phyloP scores from a whole-genome alignment of 1,284 basidiomycete genomes.

The Cutaneotrichosporon cutaneum region DNA sequence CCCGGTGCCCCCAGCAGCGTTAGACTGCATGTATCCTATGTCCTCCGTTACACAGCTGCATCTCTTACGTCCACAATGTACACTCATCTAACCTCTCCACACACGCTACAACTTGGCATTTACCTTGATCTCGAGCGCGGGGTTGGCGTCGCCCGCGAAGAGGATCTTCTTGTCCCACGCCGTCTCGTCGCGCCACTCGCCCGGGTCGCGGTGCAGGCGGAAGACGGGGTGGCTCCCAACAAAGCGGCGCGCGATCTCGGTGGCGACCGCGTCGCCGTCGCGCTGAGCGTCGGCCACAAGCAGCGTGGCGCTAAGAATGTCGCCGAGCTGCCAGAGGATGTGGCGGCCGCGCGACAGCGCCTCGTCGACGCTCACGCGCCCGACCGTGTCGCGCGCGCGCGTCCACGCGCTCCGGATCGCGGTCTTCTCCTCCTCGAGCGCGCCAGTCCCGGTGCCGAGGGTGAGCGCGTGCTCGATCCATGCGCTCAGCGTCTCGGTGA shows the following conservation, averaged over 20 bases:
- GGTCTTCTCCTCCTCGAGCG: conserved; percentile 5
- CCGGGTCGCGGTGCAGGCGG: conserved; percentile 4
- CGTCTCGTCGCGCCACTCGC: conserved; percentile 15
- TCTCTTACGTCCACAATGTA: too few species aligned
- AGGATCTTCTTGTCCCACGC: conserved; percentile 21
- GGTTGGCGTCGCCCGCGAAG: conserved; percentile 19
- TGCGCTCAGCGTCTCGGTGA: conserved; percentile 3
- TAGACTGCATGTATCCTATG: neutral
- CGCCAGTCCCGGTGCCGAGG: neutral
- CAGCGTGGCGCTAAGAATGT: conserved; percentile 20
- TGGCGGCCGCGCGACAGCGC: conserved; percentile 18
- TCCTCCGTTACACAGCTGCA: neutral
- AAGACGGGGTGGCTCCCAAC: conserved; percentile 5
- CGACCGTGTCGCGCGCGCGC: neutral
- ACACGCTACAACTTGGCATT: conserved; percentile 14
- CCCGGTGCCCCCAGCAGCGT: neutral
- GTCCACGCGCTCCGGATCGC: conserved; percentile 5
- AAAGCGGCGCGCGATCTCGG: conserved; percentile 19
- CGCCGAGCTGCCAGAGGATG: conserved; percentile 16
- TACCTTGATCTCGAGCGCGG: neutral
- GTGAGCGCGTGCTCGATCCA: conserved; percentile 13
- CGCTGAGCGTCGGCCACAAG: conserved; percentile 21
- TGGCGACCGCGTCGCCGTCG: conserved; percentile 18
- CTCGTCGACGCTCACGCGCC: conserved; percentile 9
- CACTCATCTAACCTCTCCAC: neutral